These are phyloP conservation scores for Pseudoneurospora amorphoporcata DNA, from an alignment of 495 filamentous ascomycete species.

Conservation along the genomic window DNA sequence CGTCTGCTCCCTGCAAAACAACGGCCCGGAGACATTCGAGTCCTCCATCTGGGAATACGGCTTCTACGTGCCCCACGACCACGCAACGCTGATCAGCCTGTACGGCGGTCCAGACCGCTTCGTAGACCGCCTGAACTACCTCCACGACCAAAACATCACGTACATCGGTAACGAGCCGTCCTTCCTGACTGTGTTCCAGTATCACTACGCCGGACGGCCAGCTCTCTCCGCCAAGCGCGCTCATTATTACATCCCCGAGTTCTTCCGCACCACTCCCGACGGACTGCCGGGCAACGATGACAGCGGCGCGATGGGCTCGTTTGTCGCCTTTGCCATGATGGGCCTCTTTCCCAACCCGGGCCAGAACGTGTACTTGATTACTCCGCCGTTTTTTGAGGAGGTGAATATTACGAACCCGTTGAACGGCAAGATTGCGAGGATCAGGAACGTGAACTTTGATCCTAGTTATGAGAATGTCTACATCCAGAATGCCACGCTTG, in stretches of 20 bases:
- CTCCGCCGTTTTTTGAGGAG: slow-evolving; percentile 52
- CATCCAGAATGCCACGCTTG: slow-evolving; percentile 60
- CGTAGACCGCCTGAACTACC: slow-evolving; percentile 49
- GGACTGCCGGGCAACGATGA: slow-evolving; percentile 68
- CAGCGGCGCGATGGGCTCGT: slow-evolving; percentile 62
- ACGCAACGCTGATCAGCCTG: slow-evolving; percentile 48
- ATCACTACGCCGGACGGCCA: slow-evolving; percentile 60
- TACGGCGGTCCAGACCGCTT: slow-evolving; percentile 54
- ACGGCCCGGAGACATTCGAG: slow-evolving; percentile 60
- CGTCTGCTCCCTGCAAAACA: slow-evolving; percentile 52
- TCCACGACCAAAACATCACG: slow-evolving; percentile 54
- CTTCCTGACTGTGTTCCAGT: slow-evolving; percentile 60
- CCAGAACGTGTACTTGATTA: slow-evolving; percentile 67
- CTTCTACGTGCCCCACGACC: slow-evolving; percentile 59
- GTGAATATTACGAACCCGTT: slow-evolving; percentile 52
- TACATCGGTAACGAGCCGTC: slow-evolving; percentile 67
- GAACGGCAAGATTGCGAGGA: slow-evolving; percentile 48
- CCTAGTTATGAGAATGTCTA: slow-evolving; percentile 50
- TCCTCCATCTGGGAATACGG: slow-evolving; percentile 61
- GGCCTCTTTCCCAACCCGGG: slow-evolving; percentile 67
- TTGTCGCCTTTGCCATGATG: slow-evolving; percentile 59
- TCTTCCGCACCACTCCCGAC: slow-evolving; percentile 47
- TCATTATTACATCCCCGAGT: slow-evolving; percentile 57
- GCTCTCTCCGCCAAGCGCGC: slow-evolving; percentile 49
- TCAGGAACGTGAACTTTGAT: slow-evolving; percentile 55